phyloP scores from a whole-genome alignment of 768 basidiomycete species.

The Psilocybe cyanescens region DNA sequence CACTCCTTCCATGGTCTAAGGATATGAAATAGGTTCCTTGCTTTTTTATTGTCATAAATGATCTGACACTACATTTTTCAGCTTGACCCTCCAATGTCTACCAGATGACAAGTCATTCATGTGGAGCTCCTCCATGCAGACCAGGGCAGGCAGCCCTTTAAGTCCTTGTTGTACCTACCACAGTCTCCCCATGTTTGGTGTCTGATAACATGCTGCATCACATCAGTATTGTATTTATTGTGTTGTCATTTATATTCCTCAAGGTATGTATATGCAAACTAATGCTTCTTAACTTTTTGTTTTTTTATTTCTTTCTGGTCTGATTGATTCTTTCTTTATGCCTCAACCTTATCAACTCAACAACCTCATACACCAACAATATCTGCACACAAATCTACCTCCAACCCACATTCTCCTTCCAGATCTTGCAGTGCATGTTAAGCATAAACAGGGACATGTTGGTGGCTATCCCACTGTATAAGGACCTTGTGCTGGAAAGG shows the following conservation, averaged over 20 bases:
- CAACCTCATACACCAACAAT: slow-evolving; percentile 74
- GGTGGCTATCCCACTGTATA: slow-evolving; percentile 39
- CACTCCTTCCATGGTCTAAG: no score
- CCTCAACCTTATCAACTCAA: slow-evolving; percentile 68
- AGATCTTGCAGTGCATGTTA: slow-evolving; percentile 64
- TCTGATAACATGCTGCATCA: no score
- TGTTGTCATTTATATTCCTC: slow-evolving; percentile 77
- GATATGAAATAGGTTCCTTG: no score
- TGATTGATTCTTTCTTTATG: slow-evolving; percentile 16
- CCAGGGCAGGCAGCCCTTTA: no score
- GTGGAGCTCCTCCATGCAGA: no score
- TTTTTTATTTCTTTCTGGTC: background rate
- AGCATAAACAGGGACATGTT: slow-evolving; percentile 59
- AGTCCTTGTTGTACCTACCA: no score
- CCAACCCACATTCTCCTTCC: slow-evolving; percentile 67
- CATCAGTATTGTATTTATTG: slow-evolving; percentile 1
- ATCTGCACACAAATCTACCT: slow-evolving; percentile 76
- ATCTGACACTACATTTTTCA: no score
- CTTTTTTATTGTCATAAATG: no score
- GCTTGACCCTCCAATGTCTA: no score
- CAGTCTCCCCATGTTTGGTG: no score
- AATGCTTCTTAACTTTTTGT: no score
- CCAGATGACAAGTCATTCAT: no score
- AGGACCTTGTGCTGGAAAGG: slow-evolving; percentile 50
- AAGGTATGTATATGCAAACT: slow-evolving; percentile 48